Evolutionary conservation across 225 moss, liverwort and hornwort genomes (phyloP), one percentile per base, ranked within the genome.

Genomic region (Bryoerythrophyllum caledonicum): DNA sequence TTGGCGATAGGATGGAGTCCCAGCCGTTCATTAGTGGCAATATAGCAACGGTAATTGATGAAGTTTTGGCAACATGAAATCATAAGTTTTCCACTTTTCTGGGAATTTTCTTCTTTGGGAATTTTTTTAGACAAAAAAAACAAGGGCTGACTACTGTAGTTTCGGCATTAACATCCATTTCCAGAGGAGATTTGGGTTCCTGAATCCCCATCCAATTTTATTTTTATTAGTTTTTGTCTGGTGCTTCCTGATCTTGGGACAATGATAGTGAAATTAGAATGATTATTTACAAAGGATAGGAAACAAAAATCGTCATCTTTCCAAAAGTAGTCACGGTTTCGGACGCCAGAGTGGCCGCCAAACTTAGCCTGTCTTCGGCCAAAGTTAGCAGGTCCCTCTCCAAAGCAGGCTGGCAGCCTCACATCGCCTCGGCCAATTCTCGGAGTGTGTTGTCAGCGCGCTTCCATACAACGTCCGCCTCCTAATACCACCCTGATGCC

Each of bases 381-480:
- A 73, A 72, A 73, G 6, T 48, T 48, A 48, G 48, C 48, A 10
- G 19, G 21, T 51, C 72, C 27, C 7, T 16, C 40, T 21, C 28
- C 60, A 40, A 38, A 67, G 73, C 73, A 48, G 1, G 48, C 67
- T 73, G 67, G 79, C 78, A 72, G 20, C 48, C n/a, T n/a, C 58
- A 43, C 65, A 32, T 2, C 54, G 23, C 44, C 37, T 77, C 55
- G 71, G 13, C 57, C 61, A 6, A 59, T 26, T 37, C 35, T 49
- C 15, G 58, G 37, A 37, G 41, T 63, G 63, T 78, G 38, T 23
- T 30, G 73, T 63, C 82, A 63, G 68, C 68, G 73, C 68, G 82
- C 77, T 67, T 65, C 48, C 72, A 30, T 49, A 38, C 10, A 38
- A 2, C 8, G 38, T 7, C 7, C 38, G 8, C 10, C 38, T 10